Evolutionary conservation across 75 land plant genomes (phyloP).

Genomic region (Adiantum capillusveneris): DNA sequence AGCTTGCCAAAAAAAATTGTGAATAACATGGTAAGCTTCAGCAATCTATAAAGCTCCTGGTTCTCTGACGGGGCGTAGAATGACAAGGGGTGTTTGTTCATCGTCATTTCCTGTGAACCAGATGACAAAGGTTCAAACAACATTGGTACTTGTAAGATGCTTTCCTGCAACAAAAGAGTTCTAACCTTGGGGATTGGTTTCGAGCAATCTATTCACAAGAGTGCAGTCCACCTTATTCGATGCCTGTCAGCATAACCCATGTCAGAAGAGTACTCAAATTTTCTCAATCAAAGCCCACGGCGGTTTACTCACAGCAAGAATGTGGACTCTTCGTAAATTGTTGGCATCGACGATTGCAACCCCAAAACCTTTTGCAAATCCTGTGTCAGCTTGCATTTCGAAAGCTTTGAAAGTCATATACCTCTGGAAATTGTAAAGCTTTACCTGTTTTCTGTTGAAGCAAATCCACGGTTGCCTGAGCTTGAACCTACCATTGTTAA

Average conservation of each 20-base stretch:
- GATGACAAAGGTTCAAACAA: not conserved
- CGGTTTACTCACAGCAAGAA: slow-evolving; percentile 35
- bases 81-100: slow-evolving; percentile 48
- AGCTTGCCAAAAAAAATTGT: too few relatives aligned
- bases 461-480: slow-evolving; percentile 34
- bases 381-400: slow-evolving; percentile 1
- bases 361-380: slow-evolving; percentile 21
- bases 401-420: slow-evolving; percentile 1
- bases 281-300: too few relatives aligned
- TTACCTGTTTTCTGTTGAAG: slow-evolving; percentile 41
- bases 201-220: slow-evolving; percentile 15
- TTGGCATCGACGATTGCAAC: slow-evolving; percentile 47
- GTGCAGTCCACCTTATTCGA: slow-evolving; percentile 33
- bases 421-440: not conserved
- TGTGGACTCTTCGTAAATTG: slow-evolving; percentile 36
- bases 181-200: slow-evolving; percentile 40
- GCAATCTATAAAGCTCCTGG: not conserved
- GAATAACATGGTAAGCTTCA: too few relatives aligned
- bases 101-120: slow-evolving; percentile 37
- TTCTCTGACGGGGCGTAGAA: slow-evolving; percentile 12
- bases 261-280: too few relatives aligned
- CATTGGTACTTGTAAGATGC: not conserved
- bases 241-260: slow-evolving; percentile 22
- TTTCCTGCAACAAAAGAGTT: not conserved
- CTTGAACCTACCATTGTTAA: slow-evolving; percentile 19